Base-by-base conservation (phyloP, 2,329 filamentous ascomycete genomes). In the Juglanconis juglandina region DNA sequence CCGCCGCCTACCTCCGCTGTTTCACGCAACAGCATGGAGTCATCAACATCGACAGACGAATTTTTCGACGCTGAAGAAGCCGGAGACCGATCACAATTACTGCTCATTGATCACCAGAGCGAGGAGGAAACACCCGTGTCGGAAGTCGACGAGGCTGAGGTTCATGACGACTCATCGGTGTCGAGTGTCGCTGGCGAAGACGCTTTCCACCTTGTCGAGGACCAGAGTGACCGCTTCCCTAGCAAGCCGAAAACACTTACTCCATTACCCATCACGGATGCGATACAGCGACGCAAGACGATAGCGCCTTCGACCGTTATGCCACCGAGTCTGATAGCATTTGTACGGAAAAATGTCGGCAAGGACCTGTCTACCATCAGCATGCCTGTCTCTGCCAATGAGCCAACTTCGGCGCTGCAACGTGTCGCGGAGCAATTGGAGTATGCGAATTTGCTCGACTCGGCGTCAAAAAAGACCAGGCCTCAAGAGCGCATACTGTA, bases 361-460 rank as follows among this genome's bases (percentile, higher is more conserved):
- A 99, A 99, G 74, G 95, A 99, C 74, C 80, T 99, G 53, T 96
- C 92, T 62, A 96, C 92, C 3, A 96, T 99, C 66, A 93, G 92
- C 52, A 98, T 98, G 94, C 95, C 95, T 0, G 95, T 97, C 1
- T 96, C 94, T 4, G 88, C 94, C 32, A 99, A 99, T 73, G 95
- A 99, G 72, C 95, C 95, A 0, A 85, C 88, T 1, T 97, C 94
- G 0, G 77, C 96, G 10, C 80, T 98, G 5, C 95, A 99, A 73
- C 89, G 94, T 63, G 83, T 93, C 4, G 90, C 94, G 0, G 95
- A 99, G 74, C 90, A 94, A 69, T 75, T 98, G 52, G 95, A 99
- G 73, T 98, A 99, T 73, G 90, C 91, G 0, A 83, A 90, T 37
- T 82, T 99, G 1, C 83, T 99, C 30, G 90, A 96, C 67, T 81